Evolutionary conservation across 148 eudicot species (phyloP).

Genomic region (Vaccinium corymbosum): DNA sequence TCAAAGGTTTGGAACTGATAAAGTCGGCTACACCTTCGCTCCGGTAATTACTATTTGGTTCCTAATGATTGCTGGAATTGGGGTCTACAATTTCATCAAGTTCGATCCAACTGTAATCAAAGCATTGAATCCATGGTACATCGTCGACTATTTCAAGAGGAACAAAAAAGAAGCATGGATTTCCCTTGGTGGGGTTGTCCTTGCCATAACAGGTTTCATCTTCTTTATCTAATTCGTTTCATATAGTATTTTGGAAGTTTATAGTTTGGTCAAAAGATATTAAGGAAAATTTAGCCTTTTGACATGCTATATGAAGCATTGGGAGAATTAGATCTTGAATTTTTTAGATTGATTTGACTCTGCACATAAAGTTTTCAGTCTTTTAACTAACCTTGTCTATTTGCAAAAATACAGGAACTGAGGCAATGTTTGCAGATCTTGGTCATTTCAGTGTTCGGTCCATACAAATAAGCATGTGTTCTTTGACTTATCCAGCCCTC

Average conservation of each 20-base stretch:
- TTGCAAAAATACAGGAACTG: slow-evolving; percentile 21
- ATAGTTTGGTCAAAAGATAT: background rate
- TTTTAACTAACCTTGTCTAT: background rate
- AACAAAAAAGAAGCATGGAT: slow-evolving; percentile 32
- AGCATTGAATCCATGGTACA: slow-evolving; percentile 34
- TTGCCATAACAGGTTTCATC: slow-evolving; percentile 28
- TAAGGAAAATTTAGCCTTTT: background rate
- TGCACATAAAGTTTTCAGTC: background rate
- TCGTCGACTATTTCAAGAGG: slow-evolving; percentile 26
- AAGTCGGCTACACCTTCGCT: slow-evolving; percentile 36
- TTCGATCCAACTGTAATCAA: slow-evolving; percentile 22
- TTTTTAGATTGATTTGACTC: background rate
- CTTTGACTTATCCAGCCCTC: slow-evolving; percentile 22
- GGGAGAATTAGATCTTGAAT: background rate
- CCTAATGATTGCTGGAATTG: slow-evolving; percentile 21
- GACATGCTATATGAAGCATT: background rate
- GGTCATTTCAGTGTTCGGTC: slow-evolving; percentile 31
- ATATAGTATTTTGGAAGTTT: background rate
- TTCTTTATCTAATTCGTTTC: background rate
- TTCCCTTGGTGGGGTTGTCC: slow-evolving; percentile 34
- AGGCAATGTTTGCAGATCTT: slow-evolving; percentile 33
- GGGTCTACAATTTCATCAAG: slow-evolving; percentile 27
- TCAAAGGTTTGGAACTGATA: slow-evolving; percentile 39
- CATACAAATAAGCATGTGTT: slow-evolving; percentile 33
- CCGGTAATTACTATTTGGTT: slow-evolving; percentile 32